A percentile compares a stretch with the other conserved stretches of the same genome.
phyloP scores from a whole-genome alignment of 345 rosid species.

The Sisymbrium irio region DNA sequence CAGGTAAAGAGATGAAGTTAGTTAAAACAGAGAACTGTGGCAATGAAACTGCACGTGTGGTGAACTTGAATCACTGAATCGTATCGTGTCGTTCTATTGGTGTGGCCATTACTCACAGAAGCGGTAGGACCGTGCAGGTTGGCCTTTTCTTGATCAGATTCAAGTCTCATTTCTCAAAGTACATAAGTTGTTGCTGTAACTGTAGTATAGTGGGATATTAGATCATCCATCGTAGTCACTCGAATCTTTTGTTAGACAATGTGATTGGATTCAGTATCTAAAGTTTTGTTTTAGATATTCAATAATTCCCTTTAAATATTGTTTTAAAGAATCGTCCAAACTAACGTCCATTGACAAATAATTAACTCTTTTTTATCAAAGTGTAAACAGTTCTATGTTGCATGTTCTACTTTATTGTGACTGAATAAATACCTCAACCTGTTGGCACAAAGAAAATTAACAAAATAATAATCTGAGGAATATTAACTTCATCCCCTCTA shows the following conservation, averaged over 20 bases:
- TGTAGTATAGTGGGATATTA: background rate
- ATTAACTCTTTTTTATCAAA: background rate
- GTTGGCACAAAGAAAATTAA: background rate
- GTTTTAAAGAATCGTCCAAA: background rate
- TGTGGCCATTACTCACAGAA: slow-evolving; percentile 8
- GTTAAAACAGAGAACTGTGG: background rate
- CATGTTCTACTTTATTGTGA: background rate
- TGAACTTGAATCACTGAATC: background rate
- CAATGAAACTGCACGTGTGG: slow-evolving; percentile 14
- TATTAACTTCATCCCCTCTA: background rate
- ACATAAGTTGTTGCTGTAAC: slow-evolving; percentile 18
- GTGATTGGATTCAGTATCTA: background rate
- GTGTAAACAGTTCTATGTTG: background rate
- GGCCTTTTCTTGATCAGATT: slow-evolving; percentile 4
- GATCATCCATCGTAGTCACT: slow-evolving; percentile 4
- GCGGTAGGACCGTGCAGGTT: slow-evolving; percentile 15
- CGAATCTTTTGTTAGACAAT: background rate
- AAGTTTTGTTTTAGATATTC: background rate
- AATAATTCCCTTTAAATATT: too few relatives aligned
- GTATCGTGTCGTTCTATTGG: background rate
- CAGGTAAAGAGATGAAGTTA: slow-evolving; percentile 13
- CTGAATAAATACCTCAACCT: background rate
- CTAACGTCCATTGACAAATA: background rate
- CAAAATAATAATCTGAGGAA: background rate
- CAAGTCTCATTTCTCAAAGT: slow-evolving; percentile 12